Conservation (phyloP, 306 rosid species). For the Hylodesmum podocarpum region DNA sequence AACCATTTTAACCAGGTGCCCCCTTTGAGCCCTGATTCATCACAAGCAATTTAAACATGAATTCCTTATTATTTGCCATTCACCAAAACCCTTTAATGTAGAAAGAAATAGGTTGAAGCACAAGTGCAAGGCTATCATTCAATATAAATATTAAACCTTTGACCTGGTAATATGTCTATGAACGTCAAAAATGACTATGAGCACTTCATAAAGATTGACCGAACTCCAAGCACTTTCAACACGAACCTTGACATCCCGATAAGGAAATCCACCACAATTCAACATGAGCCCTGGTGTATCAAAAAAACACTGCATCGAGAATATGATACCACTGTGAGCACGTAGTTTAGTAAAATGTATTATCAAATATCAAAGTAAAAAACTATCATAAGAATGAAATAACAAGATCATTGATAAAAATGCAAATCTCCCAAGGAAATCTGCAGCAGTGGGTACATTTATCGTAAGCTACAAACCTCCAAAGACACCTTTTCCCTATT, state of each 20-base stretch:
- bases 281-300: slow-evolving; percentile 90
- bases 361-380: not conserved
- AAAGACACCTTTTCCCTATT: not conserved
- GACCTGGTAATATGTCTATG: slow-evolving; percentile 91
- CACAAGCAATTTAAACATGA: not conserved
- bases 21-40: not conserved
- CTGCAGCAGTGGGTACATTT: not conserved
- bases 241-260: slow-evolving; percentile 83
- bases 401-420: not conserved
- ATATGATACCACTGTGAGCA: not conserved
- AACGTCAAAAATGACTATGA: slow-evolving; percentile 85
- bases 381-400: not conserved
- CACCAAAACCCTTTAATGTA: not conserved
- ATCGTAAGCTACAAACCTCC: slow-evolving; percentile 7
- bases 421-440: not conserved
- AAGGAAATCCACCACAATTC: slow-evolving; percentile 61
- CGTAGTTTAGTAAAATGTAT: slow-evolving; percentile 4
- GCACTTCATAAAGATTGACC: slow-evolving; percentile 75
- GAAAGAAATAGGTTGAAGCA: not conserved
- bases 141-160: slow-evolving; percentile 20
- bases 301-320: slow-evolving; percentile 80
- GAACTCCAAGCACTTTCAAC: slow-evolving; percentile 98
- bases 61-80: not conserved
- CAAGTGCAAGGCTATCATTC: not conserved
- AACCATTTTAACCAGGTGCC: not conserved